Conservation (phyloP, 305 asterid species). For the Striga hermonthica region DNA sequence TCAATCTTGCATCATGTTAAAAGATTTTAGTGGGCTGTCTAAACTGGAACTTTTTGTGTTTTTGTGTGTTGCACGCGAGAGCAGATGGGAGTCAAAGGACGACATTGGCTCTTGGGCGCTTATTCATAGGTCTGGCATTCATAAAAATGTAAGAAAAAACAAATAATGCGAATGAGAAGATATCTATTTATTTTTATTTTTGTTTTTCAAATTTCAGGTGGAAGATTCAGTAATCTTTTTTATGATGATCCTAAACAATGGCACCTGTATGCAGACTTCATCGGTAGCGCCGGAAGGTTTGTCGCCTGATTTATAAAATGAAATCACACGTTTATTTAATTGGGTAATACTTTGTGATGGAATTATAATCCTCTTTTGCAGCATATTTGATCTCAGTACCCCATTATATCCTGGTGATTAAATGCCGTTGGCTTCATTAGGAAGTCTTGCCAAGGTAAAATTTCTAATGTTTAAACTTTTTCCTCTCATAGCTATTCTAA, state of each 20-base stretch:
- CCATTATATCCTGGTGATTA: constrained; percentile 77
- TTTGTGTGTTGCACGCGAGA: not conserved
- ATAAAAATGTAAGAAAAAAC: constrained; percentile 24
- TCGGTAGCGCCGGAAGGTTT: constrained; percentile 93
- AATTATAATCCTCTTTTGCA: constrained; percentile 40
- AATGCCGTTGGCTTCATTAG: constrained; percentile 85
- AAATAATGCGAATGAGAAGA: constrained; percentile 26
- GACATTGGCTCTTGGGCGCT: constrained; percentile 97
- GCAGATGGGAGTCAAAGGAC: constrained; percentile 95
- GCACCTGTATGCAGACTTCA: constrained; percentile 94
- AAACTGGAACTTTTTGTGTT: constrained; percentile 27
- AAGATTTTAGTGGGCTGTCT: constrained; percentile 17
- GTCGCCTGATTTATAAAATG: constrained; percentile 12
- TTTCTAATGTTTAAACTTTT: constrained; percentile 14
- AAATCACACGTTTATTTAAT: constrained; percentile 12
- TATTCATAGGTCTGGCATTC: constrained; percentile 67
- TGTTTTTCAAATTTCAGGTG: constrained; percentile 56
- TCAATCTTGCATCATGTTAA: constrained; percentile 17
- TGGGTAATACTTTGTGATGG: constrained; percentile 21
- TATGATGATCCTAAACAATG: constrained; percentile 96
- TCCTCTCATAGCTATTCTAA: not conserved
- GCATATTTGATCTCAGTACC: constrained; percentile 92
- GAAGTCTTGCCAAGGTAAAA: constrained; percentile 89
- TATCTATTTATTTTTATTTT: constrained; percentile 16
- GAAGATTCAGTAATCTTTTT: constrained; percentile 87